A percentile compares a stretch with the other conserved stretches of the same genome.
phyloP scores from a whole-genome alignment of 345 rosid genomes.

The Eucalyptus curtisii region DNA sequence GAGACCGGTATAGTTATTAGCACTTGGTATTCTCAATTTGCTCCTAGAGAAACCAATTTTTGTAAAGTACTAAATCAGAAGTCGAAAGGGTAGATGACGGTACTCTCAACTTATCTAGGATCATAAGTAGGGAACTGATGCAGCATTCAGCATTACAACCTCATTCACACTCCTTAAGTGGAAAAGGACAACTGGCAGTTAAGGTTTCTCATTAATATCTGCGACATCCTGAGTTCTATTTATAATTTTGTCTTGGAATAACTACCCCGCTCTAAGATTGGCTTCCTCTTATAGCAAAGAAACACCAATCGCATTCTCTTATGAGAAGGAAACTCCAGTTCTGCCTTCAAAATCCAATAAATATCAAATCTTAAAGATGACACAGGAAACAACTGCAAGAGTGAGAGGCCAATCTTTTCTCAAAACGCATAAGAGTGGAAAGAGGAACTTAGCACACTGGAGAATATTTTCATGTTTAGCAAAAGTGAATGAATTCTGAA shows the following conservation, averaged over 20 bases:
- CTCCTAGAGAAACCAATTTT: background rate
- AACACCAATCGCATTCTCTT: background rate
- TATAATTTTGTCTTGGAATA: background rate
- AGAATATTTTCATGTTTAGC: background rate
- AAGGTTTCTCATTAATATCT: background rate
- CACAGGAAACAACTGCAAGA: background rate
- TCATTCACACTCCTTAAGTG: background rate
- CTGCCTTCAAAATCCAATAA: background rate
- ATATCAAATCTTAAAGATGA: background rate
- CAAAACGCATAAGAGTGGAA: background rate
- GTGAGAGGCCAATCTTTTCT: background rate
- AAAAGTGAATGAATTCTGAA: background rate
- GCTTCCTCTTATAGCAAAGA: background rate
- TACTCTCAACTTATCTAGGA: background rate
- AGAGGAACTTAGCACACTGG: background rate
- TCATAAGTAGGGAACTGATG: background rate
- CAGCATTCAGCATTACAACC: background rate
- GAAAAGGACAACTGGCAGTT: background rate
- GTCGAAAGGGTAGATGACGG: background rate
- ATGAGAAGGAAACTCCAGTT: background rate
- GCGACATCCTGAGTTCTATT: background rate
- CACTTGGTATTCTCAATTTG: background rate
- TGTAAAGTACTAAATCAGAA: background rate
- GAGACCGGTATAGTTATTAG: background rate
- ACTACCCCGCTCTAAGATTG: background rate